These are phyloP conservation scores for Ceratocystis cacaofunesta DNA, from an alignment of 2,329 filamentous ascomycete genomes.

Conservation along the genomic window DNA sequence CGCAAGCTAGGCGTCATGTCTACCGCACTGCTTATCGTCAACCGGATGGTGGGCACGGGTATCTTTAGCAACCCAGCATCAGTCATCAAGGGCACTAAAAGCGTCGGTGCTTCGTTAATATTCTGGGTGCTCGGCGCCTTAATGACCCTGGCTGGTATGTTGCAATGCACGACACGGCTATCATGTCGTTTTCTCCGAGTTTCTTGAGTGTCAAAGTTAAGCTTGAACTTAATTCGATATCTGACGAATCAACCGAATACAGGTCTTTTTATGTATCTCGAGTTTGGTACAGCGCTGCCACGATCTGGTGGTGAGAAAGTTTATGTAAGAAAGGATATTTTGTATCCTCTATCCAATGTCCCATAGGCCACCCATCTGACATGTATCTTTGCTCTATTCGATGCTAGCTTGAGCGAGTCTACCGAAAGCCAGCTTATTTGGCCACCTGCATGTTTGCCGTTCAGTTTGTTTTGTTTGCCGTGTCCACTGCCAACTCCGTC, in stretches of 20 bases:
- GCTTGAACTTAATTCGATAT: too few species aligned
- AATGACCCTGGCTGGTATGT: conserved; percentile 11
- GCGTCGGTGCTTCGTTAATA: conserved; percentile 27
- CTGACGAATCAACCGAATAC: conserved; percentile 24
- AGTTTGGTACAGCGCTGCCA: conserved; percentile 48
- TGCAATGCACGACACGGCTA: too few species aligned
- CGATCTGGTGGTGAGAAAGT: conserved; percentile 51
- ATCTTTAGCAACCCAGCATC: conserved; percentile 42
- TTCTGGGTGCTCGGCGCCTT: conserved; percentile 20
- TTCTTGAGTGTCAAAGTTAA: too few species aligned
- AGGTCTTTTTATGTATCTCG: conserved; percentile 46
- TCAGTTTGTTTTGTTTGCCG: conserved; percentile 47
- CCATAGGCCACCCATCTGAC: neutral
- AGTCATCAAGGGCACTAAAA: conserved; percentile 38
- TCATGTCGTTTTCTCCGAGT: too few species aligned
- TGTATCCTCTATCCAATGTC: neutral
- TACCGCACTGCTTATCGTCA: conserved; percentile 39
- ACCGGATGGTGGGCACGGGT: conserved; percentile 45
- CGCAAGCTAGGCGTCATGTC: conserved; percentile 22
- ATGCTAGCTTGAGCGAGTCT: conserved; percentile 36
- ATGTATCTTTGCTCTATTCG: neutral
- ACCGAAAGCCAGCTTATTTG: conserved; percentile 39
- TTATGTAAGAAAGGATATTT: conserved; percentile 26
- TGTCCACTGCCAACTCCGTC: conserved; percentile 43
- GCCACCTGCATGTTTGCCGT: conserved; percentile 44